Base-by-base conservation (phyloP, 805 yeast species). In the Ogataea populi-albae region DNA sequence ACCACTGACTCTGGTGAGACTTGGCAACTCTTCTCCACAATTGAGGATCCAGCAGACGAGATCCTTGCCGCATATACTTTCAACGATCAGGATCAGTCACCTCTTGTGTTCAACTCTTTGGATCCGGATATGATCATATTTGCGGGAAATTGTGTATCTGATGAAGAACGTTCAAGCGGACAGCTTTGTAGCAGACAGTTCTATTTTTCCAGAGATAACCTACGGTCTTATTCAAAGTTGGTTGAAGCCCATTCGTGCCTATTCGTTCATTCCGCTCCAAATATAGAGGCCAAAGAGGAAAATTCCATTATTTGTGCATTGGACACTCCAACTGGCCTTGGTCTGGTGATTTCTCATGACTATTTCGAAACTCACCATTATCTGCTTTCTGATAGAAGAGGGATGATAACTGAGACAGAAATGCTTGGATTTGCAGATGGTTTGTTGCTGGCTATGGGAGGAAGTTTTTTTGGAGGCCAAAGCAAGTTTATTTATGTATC, bases 141-240 rank as follows among this genome's bases (percentile, higher is more conserved):
- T 35, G 61, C 64, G 11, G 65, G 68, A 30, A 47, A 41, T 22
- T 48, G 52, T 20, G 67, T 80, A 9, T 25, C 28, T 8, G n/a
- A n/a, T 46, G 52, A 61, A 4, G 38, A 41, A 4, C 41, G 43
- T 12, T 50, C 59, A 23, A 32, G 30, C 6, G 30, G 40, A 15
- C 47, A 41, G 3, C 39, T 47, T 4, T 75, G 81, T 51, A 49
- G 50, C 12, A 48, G 57, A 27, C 54, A 48, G 27, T 59, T 57
- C 45, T 71, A 57, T 47, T 69, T 67, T 50, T 69, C 82, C 8
- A 57, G 43, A 4, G 73, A 75, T 50, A 69, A 69, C 28, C 65
- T 77, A 45, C 59, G 62, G 32, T 46, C 68, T 7, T 29, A 50
- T n/a, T 37, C 47, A 4, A 39, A 47, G 20, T 28, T 61, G 25